Conservation (phyloP, 345 rosid genomes). For the Citrus mangshanensis region DNA sequence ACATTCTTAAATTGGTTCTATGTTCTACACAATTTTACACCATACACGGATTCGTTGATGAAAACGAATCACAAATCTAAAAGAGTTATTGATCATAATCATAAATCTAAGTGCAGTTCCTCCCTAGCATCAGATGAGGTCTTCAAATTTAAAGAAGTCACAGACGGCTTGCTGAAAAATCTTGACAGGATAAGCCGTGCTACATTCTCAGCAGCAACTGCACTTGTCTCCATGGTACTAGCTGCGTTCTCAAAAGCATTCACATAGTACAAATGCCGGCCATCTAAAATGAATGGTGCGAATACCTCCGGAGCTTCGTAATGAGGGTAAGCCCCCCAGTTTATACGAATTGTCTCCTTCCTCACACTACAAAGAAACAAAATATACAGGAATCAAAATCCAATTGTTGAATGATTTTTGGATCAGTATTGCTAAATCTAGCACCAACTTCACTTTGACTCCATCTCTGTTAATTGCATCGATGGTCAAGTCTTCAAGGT, state of each 20-base stretch:
- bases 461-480: not conserved
- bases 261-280: conserved; percentile 69
- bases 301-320: conserved; percentile 81
- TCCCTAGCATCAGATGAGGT: conserved; percentile 19
- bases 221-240: conserved; percentile 91
- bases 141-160: conserved; percentile 24
- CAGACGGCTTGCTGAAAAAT: conserved; percentile 22
- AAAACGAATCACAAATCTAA: conserved; percentile 39
- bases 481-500: not conserved
- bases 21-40: not conserved
- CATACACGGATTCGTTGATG: not conserved
- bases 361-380: conserved; percentile 39
- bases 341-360: conserved; percentile 59
- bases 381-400: conserved; percentile 12
- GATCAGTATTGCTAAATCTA: not conserved
- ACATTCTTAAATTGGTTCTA: not conserved
- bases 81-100: conserved; percentile 9
- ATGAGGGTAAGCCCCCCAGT: conserved; percentile 98
- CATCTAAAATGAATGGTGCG: conserved; percentile 82
- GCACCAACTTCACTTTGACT: not conserved
- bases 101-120: conserved; percentile 45
- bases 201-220: conserved; percentile 89
- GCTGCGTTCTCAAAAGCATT: conserved; percentile 95
- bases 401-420: not conserved
- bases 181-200: conserved; percentile 81